Conservation (phyloP, 164 flowering plant genomes). For the Berberis vulgaris region DNA sequence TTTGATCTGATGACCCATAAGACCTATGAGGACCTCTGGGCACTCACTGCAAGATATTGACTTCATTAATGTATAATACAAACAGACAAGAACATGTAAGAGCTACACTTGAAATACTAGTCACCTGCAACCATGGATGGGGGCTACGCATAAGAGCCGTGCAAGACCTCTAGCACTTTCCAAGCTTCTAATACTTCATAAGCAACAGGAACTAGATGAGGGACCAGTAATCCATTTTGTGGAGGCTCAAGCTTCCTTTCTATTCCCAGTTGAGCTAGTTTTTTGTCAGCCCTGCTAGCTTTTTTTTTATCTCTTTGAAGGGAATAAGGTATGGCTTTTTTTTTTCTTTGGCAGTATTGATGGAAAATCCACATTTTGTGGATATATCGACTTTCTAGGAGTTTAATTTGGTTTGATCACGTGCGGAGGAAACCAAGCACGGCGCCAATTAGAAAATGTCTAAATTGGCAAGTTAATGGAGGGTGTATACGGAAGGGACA, state of each 20-base stretch:
- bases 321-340: slow-evolving; percentile 94
- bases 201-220: slow-evolving; percentile 76
- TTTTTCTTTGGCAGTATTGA: slow-evolving; percentile 54
- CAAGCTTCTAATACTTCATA: slow-evolving; percentile 77
- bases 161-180: slow-evolving; percentile 68
- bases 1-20: slow-evolving; percentile 56
- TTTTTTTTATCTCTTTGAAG: slow-evolving; percentile 44
- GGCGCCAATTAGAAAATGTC: no score
- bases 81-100: background rate
- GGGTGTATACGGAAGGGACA: no score
- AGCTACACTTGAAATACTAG: background rate
- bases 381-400: no score
- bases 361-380: slow-evolving; percentile 90
- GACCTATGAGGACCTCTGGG: slow-evolving; percentile 74
- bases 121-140: slow-evolving; percentile 93
- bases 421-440: no score
- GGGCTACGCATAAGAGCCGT: slow-evolving; percentile 71
- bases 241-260: slow-evolving; percentile 88
- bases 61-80: background rate
- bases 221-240: slow-evolving; percentile 77
- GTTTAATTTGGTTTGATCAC: no score
- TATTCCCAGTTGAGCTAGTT: slow-evolving; percentile 68
- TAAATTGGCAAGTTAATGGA: no score
- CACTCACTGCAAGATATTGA: slow-evolving; percentile 46
- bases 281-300: slow-evolving; percentile 58